Conservation (phyloP, 1,139 yeast species). For the Oligophagozyma castellii region DNA sequence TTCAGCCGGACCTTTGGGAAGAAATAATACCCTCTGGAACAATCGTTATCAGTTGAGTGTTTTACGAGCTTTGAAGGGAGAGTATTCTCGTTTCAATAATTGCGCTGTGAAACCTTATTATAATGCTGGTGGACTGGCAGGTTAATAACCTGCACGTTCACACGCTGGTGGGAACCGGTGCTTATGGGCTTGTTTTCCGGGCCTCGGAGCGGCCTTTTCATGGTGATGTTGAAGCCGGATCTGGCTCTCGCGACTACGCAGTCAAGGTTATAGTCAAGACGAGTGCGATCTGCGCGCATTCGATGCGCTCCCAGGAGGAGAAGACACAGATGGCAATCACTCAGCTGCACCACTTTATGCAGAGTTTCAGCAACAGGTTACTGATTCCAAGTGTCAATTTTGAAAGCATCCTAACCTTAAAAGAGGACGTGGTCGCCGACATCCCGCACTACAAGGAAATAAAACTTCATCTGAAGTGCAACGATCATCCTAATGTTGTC, state of each 20-base stretch:
- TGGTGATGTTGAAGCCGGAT: conserved; percentile 31
- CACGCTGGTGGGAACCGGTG: conserved; percentile 59
- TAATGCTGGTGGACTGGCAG: conserved; percentile 18
- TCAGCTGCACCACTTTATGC: conserved; percentile 19
- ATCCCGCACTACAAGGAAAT: conserved; percentile 40
- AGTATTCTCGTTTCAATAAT: too few relatives aligned
- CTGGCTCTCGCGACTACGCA: conserved; percentile 36
- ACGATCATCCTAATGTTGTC: conserved; percentile 61
- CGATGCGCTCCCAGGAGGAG: conserved; percentile 2
- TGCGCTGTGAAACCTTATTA: neutral
- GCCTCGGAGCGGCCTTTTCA: too few relatives aligned
- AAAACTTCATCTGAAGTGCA: conserved; percentile 61
- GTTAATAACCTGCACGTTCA: conserved; percentile 19
- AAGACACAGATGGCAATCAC: conserved; percentile 8
- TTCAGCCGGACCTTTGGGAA: too few relatives aligned
- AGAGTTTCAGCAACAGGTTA: conserved; percentile 15
- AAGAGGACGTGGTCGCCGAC: conserved; percentile 12
- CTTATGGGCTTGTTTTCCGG: conserved; percentile 73
- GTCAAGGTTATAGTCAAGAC: conserved; percentile 57
- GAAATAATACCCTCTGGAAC: too few relatives aligned
- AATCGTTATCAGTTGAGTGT: too few relatives aligned
- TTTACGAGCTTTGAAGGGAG: too few relatives aligned
- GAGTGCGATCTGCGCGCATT: conserved; percentile 2
- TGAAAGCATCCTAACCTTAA: conserved; percentile 14
- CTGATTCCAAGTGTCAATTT: conserved; percentile 19